Evolutionary conservation across 2,329 filamentous ascomycete genomes (phyloP).

Genomic region (Ploettnerulaceae sp.): DNA sequence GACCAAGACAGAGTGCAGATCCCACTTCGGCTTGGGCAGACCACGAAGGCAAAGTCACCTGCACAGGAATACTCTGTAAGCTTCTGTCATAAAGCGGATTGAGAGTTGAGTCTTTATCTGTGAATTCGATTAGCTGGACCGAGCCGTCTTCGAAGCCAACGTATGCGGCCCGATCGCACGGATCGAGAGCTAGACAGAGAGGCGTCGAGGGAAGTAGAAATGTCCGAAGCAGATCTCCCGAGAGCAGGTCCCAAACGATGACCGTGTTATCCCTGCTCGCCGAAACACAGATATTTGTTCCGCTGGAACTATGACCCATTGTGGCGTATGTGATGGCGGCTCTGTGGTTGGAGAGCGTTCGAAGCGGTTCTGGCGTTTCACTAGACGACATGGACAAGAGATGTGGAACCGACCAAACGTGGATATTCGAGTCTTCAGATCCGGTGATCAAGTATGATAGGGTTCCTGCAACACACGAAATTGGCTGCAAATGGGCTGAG

Average conservation of each 20-base stretch:
- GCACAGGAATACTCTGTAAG: conserved; percentile 53
- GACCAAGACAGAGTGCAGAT: conserved; percentile 59
- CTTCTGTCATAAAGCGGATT: conserved; percentile 39
- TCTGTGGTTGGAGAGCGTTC: conserved; percentile 73
- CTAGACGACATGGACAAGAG: conserved; percentile 59
- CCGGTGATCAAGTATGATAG: conserved; percentile 71
- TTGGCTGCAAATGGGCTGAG: conserved; percentile 72
- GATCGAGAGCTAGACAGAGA: conserved; percentile 70
- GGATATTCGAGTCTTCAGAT: conserved; percentile 81
- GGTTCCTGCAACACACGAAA: conserved; percentile 70
- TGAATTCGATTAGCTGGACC: conserved; percentile 74
- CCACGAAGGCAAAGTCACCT: conserved; percentile 47
- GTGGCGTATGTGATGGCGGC: conserved; percentile 63
- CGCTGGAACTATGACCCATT: conserved; percentile 62
- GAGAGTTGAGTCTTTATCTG: conserved; percentile 44
- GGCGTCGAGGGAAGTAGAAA: conserved; percentile 73
- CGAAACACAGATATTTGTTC: conserved; percentile 79
- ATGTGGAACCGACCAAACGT: conserved; percentile 80
- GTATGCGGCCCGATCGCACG: conserved; percentile 77
- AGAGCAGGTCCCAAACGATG: conserved; percentile 88
- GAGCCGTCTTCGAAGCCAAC: conserved; percentile 75
- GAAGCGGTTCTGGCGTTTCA: conserved; percentile 62
- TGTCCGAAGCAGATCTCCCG: conserved; percentile 71
- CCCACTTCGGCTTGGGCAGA: conserved; percentile 42
- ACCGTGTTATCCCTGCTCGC: conserved; percentile 82